phyloP scores from a whole-genome alignment of 2,329 filamentous ascomycete genomes.

The Sodiomyces alkalinus region DNA sequence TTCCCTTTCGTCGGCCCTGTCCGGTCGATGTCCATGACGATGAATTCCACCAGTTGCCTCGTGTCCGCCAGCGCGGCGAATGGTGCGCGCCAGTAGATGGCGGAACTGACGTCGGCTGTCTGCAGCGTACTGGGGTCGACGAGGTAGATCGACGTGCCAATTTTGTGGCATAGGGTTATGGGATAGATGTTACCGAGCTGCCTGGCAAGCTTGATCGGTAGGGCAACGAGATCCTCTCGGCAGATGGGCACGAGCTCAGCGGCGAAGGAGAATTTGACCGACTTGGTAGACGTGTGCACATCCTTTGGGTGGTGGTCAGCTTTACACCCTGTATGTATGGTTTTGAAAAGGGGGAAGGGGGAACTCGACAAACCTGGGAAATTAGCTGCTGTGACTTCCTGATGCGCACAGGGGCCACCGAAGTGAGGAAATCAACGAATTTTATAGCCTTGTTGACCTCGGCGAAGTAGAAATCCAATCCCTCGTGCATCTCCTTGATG shows the following conservation, averaged over 20 bases:
- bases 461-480: conserved; percentile 90
- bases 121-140: conserved; percentile 85
- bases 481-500: conserved; percentile 93
- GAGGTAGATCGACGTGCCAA: conserved; percentile 81
- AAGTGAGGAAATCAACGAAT: conserved; percentile 79
- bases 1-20: conserved; percentile 62
- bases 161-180: conserved; percentile 62
- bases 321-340: too few species aligned
- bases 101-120: conserved; percentile 67
- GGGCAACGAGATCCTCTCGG: conserved; percentile 90
- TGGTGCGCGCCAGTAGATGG: conserved; percentile 81
- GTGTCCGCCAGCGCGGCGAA: conserved; percentile 76
- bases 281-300: conserved; percentile 76
- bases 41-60: conserved; percentile 76
- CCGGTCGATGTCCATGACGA: conserved; percentile 87
- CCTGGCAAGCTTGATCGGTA: conserved; percentile 81
- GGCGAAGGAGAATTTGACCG: conserved; percentile 90
- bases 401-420: conserved; percentile 60
- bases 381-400: conserved; percentile 50
- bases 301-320: too few species aligned
- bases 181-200: conserved; percentile 79
- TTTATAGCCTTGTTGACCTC: conserved; percentile 82
- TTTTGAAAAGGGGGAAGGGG: too few species aligned
- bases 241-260: conserved; percentile 86
- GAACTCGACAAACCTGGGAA: too few species aligned